A percentile compares a stretch with the other conserved stretches of the same genome.
Conservation (phyloP, 306 rosid species). For the Dalbergia cochinchinensis region DNA sequence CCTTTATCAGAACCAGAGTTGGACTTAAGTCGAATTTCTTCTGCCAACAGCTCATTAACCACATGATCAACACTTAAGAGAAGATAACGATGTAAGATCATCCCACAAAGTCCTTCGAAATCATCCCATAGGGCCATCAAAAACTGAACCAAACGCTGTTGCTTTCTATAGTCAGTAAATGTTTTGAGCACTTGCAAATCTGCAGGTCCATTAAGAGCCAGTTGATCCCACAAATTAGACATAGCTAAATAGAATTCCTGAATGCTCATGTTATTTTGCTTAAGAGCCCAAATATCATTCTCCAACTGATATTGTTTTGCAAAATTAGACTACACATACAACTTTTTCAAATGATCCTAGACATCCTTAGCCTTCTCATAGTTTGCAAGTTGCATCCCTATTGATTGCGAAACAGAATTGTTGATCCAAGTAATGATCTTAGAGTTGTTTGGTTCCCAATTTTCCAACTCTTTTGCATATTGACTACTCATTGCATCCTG, state of each 20-base stretch:
- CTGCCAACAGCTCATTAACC: neutral
- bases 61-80: neutral
- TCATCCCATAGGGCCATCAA: neutral
- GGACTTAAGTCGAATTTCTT: neutral
- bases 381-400: neutral
- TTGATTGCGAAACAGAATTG: neutral
- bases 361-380: no score
- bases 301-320: neutral
- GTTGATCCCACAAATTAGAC: neutral
- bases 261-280: neutral
- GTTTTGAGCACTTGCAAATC: neutral
- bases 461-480: neutral
- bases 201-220: neutral
- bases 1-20: neutral
- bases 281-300: neutral
- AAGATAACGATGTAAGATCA: neutral
- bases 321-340: neutral
- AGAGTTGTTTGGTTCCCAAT: neutral
- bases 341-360: neutral
- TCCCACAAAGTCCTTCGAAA: neutral
- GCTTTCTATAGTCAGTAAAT: neutral
- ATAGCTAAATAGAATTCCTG: neutral
- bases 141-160: neutral
- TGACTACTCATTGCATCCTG: neutral
- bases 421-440: neutral